Evolutionary conservation across 768 basidiomycete genomes (phyloP).

Genomic region (Russula olivacea): DNA sequence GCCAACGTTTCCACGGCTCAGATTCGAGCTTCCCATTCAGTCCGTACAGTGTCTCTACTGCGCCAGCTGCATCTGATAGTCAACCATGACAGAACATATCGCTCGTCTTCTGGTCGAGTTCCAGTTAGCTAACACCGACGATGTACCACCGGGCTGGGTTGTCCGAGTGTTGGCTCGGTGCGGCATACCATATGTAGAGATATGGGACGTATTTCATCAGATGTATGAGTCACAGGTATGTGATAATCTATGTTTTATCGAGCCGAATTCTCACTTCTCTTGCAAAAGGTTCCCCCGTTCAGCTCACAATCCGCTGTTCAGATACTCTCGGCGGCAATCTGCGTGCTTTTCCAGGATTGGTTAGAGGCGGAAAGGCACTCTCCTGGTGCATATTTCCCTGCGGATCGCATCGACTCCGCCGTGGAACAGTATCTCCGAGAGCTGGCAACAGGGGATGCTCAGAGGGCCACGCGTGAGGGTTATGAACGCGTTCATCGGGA

Average conservation of each 20-base stretch:
- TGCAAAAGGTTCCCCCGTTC: slow-evolving; percentile 68
- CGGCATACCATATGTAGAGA: slow-evolving; percentile 70
- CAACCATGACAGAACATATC: slow-evolving; percentile 53
- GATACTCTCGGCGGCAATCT: slow-evolving; percentile 74
- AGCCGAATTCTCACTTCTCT: slow-evolving; percentile 1
- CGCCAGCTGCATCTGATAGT: background rate
- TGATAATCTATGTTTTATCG: background rate
- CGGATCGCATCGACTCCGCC: slow-evolving; percentile 64
- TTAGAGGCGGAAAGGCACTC: slow-evolving; percentile 69
- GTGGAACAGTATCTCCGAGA: slow-evolving; percentile 72
- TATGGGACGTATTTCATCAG: slow-evolving; percentile 81
- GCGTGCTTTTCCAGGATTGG: slow-evolving; percentile 76
- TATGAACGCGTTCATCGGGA: slow-evolving; percentile 72
- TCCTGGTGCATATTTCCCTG: slow-evolving; percentile 74
- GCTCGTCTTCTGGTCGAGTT: slow-evolving; percentile 72
- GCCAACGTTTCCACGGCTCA: slow-evolving; percentile 85
- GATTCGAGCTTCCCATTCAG: slow-evolving; percentile 86
- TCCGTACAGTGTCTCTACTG: slow-evolving; percentile 38
- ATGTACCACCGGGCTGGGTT: slow-evolving; percentile 74
- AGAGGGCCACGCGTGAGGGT: slow-evolving; percentile 45
- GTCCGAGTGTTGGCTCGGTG: slow-evolving; percentile 74
- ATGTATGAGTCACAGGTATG: slow-evolving; percentile 64
- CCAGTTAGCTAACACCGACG: slow-evolving; percentile 51
- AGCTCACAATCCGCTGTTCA: slow-evolving; percentile 76
- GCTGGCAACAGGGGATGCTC: slow-evolving; percentile 52